These are phyloP conservation scores for Phaeosphaeria sp. DNA, from an alignment of 2,329 filamentous ascomycete species.

Conservation along the genomic window DNA sequence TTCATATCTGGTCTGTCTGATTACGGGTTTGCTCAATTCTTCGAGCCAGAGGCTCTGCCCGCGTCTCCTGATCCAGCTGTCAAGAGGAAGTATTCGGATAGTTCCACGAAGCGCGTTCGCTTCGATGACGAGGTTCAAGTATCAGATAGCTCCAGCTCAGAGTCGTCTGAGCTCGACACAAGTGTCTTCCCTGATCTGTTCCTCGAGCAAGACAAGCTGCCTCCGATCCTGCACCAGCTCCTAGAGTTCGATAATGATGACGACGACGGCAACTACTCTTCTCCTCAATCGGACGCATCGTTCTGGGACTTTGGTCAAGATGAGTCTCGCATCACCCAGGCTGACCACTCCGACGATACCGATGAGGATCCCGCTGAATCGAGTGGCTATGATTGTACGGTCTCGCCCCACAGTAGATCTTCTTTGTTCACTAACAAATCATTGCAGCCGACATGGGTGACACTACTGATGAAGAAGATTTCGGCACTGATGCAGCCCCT, in stretches of 20 bases:
- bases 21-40: slow-evolving; percentile 44
- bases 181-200: slow-evolving; percentile 81
- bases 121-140: slow-evolving; percentile 71
- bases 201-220: slow-evolving; percentile 74
- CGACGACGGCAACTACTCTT: slow-evolving; percentile 56
- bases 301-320: slow-evolving; percentile 69
- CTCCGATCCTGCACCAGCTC: slow-evolving; percentile 74
- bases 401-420: slow-evolving; percentile 27
- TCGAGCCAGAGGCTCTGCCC: slow-evolving; percentile 51
- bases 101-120: slow-evolving; percentile 70
- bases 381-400: slow-evolving; percentile 67
- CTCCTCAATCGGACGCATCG: slow-evolving; percentile 52
- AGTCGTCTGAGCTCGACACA: slow-evolving; percentile 63
- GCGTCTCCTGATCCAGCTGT: slow-evolving; percentile 46
- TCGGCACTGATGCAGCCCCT: slow-evolving; percentile 57
- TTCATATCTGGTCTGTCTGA: slow-evolving; percentile 37
- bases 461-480: slow-evolving; percentile 60
- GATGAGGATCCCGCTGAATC: slow-evolving; percentile 56
- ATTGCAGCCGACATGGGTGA: slow-evolving; percentile 64
- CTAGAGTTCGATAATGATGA: slow-evolving; percentile 65
- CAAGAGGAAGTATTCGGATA: slow-evolving; percentile 48
- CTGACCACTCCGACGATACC: slow-evolving; percentile 35
- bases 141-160: slow-evolving; percentile 63
- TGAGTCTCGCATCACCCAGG: slow-evolving; percentile 49
- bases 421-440: slow-evolving; percentile 53